Conservation (phyloP, 2,329 filamentous ascomycete species). For the Zasmidium cellare region DNA sequence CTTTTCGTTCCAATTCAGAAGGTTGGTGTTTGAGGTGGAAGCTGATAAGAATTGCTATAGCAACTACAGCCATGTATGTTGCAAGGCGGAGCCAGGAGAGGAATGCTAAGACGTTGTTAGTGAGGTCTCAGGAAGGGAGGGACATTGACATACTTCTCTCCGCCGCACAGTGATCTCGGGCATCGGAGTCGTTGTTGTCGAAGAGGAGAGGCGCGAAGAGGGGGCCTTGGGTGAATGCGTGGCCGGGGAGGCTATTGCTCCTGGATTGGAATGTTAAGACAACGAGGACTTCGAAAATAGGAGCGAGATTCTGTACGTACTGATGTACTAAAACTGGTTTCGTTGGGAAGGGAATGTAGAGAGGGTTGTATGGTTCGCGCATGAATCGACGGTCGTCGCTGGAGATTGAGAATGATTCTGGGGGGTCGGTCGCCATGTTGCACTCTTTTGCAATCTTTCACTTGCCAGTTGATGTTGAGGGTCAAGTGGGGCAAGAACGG, state of each 20-base stretch:
- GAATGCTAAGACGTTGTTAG: conserved; percentile 51
- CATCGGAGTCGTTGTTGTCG: conserved; percentile 72
- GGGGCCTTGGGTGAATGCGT: conserved; percentile 62
- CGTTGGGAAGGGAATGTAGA: conserved; percentile 51
- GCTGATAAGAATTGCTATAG: conserved; percentile 85
- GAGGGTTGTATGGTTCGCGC: conserved; percentile 47
- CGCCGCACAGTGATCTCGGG: conserved; percentile 76
- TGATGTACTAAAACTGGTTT: conserved; percentile 53
- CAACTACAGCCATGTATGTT: conserved; percentile 87
- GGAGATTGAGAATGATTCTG: conserved; percentile 12
- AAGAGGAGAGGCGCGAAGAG: conserved; percentile 69
- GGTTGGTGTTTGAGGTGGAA: conserved; percentile 84
- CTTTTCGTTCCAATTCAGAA: conserved; percentile 66
- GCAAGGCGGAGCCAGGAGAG: conserved; percentile 87
- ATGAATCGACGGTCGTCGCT: conserved; percentile 30
- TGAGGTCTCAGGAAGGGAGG: conserved; percentile 25
- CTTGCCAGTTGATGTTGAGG: too few relatives aligned
- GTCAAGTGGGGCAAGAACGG: not conserved
- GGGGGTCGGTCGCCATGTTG: conserved; percentile 6
- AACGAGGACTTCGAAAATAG: not conserved
- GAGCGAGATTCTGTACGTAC: conserved; percentile 34
- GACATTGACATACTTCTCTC: conserved; percentile 56
- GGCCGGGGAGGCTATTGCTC: conserved; percentile 42
- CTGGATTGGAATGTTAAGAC: conserved; percentile 23
- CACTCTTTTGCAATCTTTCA: not conserved